These are phyloP conservation scores for Epichloe sibirici DNA, from an alignment of 2,329 filamentous ascomycete species.

Conservation along the genomic window DNA sequence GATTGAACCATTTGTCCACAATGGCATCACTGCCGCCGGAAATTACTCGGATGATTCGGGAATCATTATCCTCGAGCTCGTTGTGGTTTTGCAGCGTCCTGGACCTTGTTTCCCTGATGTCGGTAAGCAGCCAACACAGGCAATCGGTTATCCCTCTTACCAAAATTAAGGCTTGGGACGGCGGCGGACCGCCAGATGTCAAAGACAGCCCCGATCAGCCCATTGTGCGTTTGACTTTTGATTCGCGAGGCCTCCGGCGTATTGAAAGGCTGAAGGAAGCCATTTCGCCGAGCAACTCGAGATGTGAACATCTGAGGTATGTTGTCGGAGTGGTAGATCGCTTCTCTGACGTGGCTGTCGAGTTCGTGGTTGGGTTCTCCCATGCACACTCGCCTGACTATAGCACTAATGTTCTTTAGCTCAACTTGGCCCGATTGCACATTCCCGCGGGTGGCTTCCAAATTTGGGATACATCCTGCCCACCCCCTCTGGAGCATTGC, in stretches of 20 bases:
- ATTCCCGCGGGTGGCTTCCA: not conserved
- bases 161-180: slow-evolving; percentile 1
- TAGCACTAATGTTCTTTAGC: not conserved
- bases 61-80: slow-evolving; percentile 1
- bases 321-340: slow-evolving; percentile 1
- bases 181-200: not conserved
- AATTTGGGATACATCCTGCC: slow-evolving; percentile 4
- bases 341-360: slow-evolving; percentile 1
- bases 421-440: slow-evolving; percentile 1
- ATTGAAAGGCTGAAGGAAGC: slow-evolving; percentile 1
- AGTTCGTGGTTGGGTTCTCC: slow-evolving; percentile 1
- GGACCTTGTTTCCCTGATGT: not conserved
- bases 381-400: not conserved
- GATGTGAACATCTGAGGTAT: not conserved
- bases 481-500: slow-evolving; percentile 1
- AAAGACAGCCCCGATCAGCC: not conserved
- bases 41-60: not conserved
- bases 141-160: not conserved
- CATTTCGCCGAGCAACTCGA: not conserved
- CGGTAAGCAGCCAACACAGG: not conserved
- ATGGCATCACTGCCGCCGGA: not conserved
- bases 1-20: not conserved
- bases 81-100: not conserved
- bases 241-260: not conserved
- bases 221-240: not conserved